phyloP scores from a whole-genome alignment of 768 basidiomycete species.

The Phanerodontia chrysosporium region DNA sequence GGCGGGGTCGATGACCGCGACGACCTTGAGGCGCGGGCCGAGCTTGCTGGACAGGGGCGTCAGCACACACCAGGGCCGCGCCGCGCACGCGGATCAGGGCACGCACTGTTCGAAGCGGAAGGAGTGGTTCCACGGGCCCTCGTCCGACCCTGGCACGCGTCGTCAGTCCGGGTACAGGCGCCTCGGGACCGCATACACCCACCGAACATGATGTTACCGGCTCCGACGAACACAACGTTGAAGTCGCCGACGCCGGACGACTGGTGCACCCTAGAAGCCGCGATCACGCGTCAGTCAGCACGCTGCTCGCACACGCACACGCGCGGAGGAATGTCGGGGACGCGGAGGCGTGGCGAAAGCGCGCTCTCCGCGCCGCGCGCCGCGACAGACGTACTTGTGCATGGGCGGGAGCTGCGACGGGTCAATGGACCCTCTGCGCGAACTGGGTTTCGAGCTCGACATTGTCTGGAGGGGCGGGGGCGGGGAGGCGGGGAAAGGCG shows the following conservation, averaged over 20 bases:
- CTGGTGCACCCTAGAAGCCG: constrained; percentile 8
- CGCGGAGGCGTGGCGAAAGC: not conserved
- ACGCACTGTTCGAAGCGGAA: constrained; percentile 85
- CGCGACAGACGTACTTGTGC: constrained; percentile 69
- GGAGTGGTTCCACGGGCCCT: constrained; percentile 94
- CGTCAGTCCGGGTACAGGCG: not conserved
- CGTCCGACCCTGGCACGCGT: constrained; percentile 59
- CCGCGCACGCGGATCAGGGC: not conserved
- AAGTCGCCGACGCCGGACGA: constrained; percentile 57
- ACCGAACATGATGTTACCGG: constrained; percentile 99
- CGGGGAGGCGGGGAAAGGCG: not conserved
- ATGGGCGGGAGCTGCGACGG: constrained; percentile 72
- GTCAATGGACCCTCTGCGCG: constrained; percentile 72
- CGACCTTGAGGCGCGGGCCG: constrained; percentile 91
- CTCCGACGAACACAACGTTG: constrained; percentile 93
- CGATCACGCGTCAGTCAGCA: not conserved
- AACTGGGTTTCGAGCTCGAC: constrained; percentile 19
- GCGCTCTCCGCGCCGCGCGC: too few species aligned
- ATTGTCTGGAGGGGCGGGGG: not conserved
- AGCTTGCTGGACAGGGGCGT: constrained; percentile 65
- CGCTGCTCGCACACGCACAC: not conserved
- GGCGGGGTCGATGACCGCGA: constrained; percentile 90
- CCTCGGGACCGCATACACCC: constrained; percentile 8
- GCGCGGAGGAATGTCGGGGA: not conserved
- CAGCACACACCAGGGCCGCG: too few species aligned